These are phyloP conservation scores for Stachybotrys elegans DNA, from an alignment of 2,329 filamentous ascomycete genomes.

Conservation along the genomic window DNA sequence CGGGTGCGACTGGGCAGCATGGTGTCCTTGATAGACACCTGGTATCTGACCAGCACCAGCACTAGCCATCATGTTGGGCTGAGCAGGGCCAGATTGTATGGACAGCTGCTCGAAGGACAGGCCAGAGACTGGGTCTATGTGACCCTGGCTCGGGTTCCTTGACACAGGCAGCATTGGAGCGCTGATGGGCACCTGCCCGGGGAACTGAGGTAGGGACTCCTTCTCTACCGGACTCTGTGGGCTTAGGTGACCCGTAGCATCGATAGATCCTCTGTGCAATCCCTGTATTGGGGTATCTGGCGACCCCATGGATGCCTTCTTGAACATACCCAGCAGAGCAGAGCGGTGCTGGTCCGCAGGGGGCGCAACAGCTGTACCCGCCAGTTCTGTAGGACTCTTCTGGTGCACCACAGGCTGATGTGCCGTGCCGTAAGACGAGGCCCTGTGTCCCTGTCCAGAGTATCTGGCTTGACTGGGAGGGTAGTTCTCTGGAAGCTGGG, in stretches of 20 bases:
- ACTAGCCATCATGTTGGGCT: slow-evolving; percentile 11
- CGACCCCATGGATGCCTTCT: slow-evolving; percentile 33
- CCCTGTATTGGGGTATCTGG: slow-evolving; percentile 3
- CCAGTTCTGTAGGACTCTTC: slow-evolving; percentile 20
- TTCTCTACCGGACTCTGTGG: background rate
- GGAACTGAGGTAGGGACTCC: background rate
- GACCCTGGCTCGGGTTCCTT: background rate
- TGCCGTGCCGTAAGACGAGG: slow-evolving; percentile 11
- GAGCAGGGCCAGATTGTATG: slow-evolving; percentile 10
- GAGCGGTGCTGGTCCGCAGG: slow-evolving; percentile 35
- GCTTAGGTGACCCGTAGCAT: background rate
- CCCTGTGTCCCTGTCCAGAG: slow-evolving; percentile 9
- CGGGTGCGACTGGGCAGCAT: slow-evolving; percentile 11
- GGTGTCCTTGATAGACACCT: slow-evolving; percentile 9
- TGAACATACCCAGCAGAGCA: slow-evolving; percentile 50
- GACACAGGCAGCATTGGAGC: background rate
- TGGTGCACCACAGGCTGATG: slow-evolving; percentile 10
- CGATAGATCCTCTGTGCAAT: background rate
- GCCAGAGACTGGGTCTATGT: slow-evolving; percentile 10
- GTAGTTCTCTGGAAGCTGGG: slow-evolving; percentile 16
- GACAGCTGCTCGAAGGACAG: slow-evolving; percentile 16
- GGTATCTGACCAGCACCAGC: no score
- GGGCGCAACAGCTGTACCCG: slow-evolving; percentile 17
- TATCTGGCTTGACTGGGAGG: slow-evolving; percentile 7
- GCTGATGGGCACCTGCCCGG: background rate